A percentile compares a stretch with the other conserved stretches of the same genome.
Evolutionary conservation across 495 filamentous ascomycete genomes (phyloP).

Genomic region (Penicillium herquei): DNA sequence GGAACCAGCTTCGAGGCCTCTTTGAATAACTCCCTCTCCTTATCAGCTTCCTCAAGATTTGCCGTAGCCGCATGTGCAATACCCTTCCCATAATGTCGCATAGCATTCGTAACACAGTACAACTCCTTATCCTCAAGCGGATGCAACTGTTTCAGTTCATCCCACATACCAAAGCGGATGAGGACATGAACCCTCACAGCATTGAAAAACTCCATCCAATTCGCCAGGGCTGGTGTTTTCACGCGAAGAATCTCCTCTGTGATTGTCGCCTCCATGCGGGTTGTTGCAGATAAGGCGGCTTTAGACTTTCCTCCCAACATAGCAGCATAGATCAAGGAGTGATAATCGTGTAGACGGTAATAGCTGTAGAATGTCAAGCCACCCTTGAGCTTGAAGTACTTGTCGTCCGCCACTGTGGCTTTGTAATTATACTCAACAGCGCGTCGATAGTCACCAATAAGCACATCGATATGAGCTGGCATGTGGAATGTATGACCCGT

Average conservation of each 20-base stretch:
- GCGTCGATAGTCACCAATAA: constrained; percentile 63
- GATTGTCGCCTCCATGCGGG: constrained; percentile 50
- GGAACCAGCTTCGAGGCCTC: constrained; percentile 47
- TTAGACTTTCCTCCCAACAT: constrained; percentile 64
- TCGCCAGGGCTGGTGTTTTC: constrained; percentile 65
- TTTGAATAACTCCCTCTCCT: constrained; percentile 44
- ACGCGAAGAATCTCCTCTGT: constrained; percentile 59
- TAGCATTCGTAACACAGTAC: constrained; percentile 63
- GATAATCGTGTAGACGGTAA: constrained; percentile 64
- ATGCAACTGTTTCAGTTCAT: constrained; percentile 50
- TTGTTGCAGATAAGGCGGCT: constrained; percentile 56
- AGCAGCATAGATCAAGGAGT: constrained; percentile 68
- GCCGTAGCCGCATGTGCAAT: constrained; percentile 59
- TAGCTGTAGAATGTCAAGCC: constrained; percentile 65
- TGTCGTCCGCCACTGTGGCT: constrained; percentile 60
- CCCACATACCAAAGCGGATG: constrained; percentile 65
- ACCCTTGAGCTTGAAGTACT: constrained; percentile 51
- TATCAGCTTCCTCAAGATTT: constrained; percentile 44
- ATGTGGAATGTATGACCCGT: constrained; percentile 70
- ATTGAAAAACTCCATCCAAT: constrained; percentile 68
- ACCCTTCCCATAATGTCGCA: constrained; percentile 63
- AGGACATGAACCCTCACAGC: constrained; percentile 61
- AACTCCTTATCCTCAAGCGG: constrained; percentile 51
- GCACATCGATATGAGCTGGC: constrained; percentile 66
- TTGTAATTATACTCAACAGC: constrained; percentile 60